phyloP scores from a whole-genome alignment of 768 basidiomycete species.

The Neoboletus brunneissimus region DNA sequence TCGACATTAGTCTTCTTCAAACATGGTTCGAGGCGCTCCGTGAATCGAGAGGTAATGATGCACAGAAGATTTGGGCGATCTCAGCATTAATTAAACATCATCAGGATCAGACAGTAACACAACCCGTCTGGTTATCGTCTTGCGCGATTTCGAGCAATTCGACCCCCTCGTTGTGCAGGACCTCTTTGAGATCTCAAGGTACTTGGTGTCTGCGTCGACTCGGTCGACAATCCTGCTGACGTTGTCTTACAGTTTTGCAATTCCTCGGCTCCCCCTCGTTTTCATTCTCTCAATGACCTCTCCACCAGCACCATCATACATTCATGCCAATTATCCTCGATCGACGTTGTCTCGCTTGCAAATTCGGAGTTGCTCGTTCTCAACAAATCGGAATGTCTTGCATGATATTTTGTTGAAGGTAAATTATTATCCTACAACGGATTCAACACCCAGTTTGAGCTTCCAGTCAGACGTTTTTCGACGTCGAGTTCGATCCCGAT shows the following conservation, averaged over 20 bases:
- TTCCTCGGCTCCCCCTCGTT: conserved; percentile 56
- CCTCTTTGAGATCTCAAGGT: conserved; percentile 72
- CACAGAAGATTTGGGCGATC: background rate
- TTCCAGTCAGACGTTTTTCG: conserved; percentile 58
- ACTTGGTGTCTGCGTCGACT: conserved; percentile 1
- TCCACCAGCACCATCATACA: conserved; percentile 51
- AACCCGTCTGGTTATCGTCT: conserved; percentile 51
- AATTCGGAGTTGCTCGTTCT: conserved; percentile 48
- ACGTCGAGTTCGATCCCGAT: conserved; percentile 54
- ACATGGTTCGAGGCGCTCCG: conserved; percentile 55
- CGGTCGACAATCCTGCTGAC: background rate
- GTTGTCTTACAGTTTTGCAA: conserved; percentile 41
- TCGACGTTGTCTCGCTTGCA: conserved; percentile 58
- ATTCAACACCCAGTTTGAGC: background rate
- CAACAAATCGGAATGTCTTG: conserved; percentile 46
- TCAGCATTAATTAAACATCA: background rate
- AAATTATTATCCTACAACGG: conserved; percentile 6
- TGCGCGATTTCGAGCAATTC: conserved; percentile 77
- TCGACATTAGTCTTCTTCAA: conserved; percentile 58
- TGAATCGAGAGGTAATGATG: conserved; percentile 37
- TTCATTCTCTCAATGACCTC: conserved; percentile 63
- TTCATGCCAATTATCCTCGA: conserved; percentile 59
- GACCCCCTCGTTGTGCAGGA: conserved; percentile 63
- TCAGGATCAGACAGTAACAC: conserved; percentile 16
- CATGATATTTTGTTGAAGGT: conserved; percentile 58